Evolutionary conservation across 2,329 filamentous ascomycete genomes (phyloP).

Genomic region (Didymella glomerata): DNA sequence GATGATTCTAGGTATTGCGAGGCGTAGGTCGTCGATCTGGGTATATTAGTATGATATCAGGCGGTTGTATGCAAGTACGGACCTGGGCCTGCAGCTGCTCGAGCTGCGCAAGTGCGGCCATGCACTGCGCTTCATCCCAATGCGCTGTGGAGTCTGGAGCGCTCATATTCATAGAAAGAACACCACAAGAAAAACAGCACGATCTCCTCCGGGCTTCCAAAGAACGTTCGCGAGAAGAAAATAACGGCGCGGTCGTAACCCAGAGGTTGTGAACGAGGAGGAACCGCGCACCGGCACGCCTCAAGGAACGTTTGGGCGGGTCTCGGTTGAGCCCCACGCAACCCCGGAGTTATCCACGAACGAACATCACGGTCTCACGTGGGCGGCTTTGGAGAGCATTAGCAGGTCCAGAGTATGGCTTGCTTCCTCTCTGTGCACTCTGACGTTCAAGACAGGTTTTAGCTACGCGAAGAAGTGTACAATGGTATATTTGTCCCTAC

Average conservation of each 20-base stretch:
- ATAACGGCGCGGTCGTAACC: constrained; percentile 17
- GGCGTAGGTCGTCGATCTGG: constrained; percentile 55
- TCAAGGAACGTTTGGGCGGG: constrained; percentile 22
- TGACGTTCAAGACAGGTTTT: too few relatives aligned
- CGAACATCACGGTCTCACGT: constrained; percentile 26
- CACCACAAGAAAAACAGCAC: background rate
- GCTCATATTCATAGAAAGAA: constrained; percentile 25
- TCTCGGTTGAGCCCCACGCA: constrained; percentile 14
- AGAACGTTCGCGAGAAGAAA: background rate
- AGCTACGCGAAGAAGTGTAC: background rate
- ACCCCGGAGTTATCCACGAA: constrained; percentile 10
- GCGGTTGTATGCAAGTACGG: background rate
- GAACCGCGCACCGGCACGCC: constrained; percentile 3
- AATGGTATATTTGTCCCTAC: constrained; percentile 1
- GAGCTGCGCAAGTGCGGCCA: constrained; percentile 55
- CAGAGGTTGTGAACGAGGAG: constrained; percentile 10
- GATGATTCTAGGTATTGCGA: constrained; percentile 54
- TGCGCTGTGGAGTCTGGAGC: constrained; percentile 23
- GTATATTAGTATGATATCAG: constrained; percentile 13
- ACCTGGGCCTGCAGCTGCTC: constrained; percentile 57
- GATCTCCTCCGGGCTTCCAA: background rate
- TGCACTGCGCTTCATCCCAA: constrained; percentile 54
- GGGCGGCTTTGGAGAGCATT: background rate
- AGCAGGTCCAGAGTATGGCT: background rate
- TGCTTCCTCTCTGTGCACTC: background rate